Conservation (phyloP, 2,329 filamentous ascomycete genomes). For the Colletotrichum destructivum region DNA sequence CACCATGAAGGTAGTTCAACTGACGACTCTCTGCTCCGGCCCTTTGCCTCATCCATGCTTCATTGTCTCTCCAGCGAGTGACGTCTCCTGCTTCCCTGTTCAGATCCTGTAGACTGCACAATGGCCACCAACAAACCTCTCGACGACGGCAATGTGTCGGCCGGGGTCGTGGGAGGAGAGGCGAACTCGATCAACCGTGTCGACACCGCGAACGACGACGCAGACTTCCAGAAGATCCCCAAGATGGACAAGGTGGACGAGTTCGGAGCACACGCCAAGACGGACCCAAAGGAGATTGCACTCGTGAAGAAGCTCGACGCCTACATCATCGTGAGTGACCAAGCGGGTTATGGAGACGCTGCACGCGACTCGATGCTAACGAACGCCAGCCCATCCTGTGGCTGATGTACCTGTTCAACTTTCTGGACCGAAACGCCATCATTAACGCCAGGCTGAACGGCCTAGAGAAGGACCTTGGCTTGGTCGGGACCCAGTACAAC, state of each 20-base stretch:
- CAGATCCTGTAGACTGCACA: background rate
- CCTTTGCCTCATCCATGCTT: background rate
- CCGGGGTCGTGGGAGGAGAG: background rate
- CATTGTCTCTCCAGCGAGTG: background rate
- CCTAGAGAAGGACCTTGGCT: conserved; percentile 65
- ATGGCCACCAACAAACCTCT: background rate
- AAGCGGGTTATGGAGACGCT: background rate
- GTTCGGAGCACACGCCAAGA: conserved; percentile 57
- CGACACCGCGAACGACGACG: conserved; percentile 18
- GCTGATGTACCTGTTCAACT: conserved; percentile 50
- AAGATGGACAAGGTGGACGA: conserved; percentile 49
- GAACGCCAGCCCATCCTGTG: conserved; percentile 51
- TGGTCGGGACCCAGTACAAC: conserved; percentile 57
- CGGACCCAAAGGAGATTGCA: conserved; percentile 56
- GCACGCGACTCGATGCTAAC: background rate
- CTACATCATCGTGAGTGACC: conserved; percentile 52
- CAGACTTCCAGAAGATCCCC: conserved; percentile 30
- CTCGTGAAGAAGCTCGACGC: conserved; percentile 57
- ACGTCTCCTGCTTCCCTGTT: background rate
- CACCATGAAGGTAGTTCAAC: background rate
- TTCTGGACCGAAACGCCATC: conserved; percentile 67
- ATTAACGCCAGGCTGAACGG: conserved; percentile 69
- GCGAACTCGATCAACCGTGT: conserved; percentile 2
- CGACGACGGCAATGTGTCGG: background rate
- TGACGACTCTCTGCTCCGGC: background rate